A percentile compares a stretch with the other conserved stretches of the same genome.
Conservation (phyloP, 2,329 filamentous ascomycete genomes). For the Chaetoscypha palmicola region DNA sequence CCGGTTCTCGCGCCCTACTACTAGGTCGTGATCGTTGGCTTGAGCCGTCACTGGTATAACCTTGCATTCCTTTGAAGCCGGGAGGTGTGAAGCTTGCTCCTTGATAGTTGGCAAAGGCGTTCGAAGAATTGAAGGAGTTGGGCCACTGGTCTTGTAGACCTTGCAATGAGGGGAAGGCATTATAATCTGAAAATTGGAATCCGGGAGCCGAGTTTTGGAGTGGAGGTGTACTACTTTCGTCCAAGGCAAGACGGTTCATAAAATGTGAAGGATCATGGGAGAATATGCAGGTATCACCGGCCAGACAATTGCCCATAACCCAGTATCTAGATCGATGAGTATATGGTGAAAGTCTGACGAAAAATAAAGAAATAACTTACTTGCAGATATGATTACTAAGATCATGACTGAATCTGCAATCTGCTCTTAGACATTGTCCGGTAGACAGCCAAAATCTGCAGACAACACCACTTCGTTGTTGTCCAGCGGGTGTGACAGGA, state of each 20-base stretch:
- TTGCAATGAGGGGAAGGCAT: slow-evolving; percentile 73
- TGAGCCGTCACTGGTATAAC: slow-evolving; percentile 50
- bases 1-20: slow-evolving; percentile 63
- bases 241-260: slow-evolving; percentile 71
- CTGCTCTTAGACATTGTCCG: slow-evolving; percentile 89
- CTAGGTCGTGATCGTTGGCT: slow-evolving; percentile 74
- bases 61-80: slow-evolving; percentile 58
- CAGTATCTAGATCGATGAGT: slow-evolving; percentile 61
- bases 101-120: slow-evolving; percentile 46
- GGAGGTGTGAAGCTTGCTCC: slow-evolving; percentile 55
- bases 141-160: slow-evolving; percentile 53
- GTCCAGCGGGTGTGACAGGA: slow-evolving; percentile 67
- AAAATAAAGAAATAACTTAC: slow-evolving; percentile 45
- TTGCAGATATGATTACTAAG: slow-evolving; percentile 96
- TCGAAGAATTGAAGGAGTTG: slow-evolving; percentile 35
- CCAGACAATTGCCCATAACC: slow-evolving; percentile 91
- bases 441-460: slow-evolving; percentile 97
- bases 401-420: slow-evolving; percentile 96
- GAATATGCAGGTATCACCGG: slow-evolving; percentile 90
- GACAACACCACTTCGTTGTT: slow-evolving; percentile 77
- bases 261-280: slow-evolving; percentile 89
- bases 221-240: slow-evolving; percentile 60
- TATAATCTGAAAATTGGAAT: slow-evolving; percentile 76
- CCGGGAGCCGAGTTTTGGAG: slow-evolving; percentile 49
- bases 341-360: slow-evolving; percentile 4